A percentile compares a stretch with the other conserved stretches of the same genome.
Evolutionary conservation across 805 yeast genomes (phyloP).

Genomic region (Pichia phayaonensis): DNA sequence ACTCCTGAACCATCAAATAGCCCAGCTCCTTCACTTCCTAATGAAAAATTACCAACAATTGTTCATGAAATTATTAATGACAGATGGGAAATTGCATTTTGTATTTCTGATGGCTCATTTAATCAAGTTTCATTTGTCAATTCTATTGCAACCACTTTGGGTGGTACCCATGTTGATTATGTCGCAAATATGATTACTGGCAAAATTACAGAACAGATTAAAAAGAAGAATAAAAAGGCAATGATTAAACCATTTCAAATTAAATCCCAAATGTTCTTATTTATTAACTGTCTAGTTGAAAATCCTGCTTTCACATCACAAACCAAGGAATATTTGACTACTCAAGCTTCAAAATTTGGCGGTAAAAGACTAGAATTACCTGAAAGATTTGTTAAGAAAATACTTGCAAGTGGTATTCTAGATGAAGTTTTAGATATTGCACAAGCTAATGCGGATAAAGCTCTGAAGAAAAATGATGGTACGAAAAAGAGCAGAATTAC

Average conservation of each 20-base stretch:
- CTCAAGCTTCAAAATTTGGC: conserved; percentile 84
- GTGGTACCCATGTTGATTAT: conserved; percentile 91
- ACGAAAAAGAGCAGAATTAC: conserved; percentile 76
- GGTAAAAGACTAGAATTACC: conserved; percentile 68
- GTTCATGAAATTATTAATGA: conserved; percentile 76
- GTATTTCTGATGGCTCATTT: conserved; percentile 82
- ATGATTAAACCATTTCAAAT: conserved; percentile 84
- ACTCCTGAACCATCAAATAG: conserved; percentile 8
- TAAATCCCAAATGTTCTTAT: conserved; percentile 81
- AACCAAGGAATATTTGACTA: conserved; percentile 91
- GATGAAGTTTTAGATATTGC: conserved; percentile 78
- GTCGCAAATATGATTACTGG: conserved; percentile 77
- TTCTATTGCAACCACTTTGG: conserved; percentile 94
- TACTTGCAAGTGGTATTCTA: conserved; percentile 60
- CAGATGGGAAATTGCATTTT: conserved; percentile 95
- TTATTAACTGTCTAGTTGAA: conserved; percentile 85
- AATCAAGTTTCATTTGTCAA: conserved; percentile 96
- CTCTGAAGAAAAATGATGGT: conserved; percentile 85
- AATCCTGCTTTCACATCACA: conserved; percentile 98
- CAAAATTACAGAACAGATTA: conserved; percentile 65
- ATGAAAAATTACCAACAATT: conserved; percentile 44
- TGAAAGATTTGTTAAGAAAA: conserved; percentile 65
- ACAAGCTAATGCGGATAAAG: conserved; percentile 82
- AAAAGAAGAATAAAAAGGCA: conserved; percentile 55
- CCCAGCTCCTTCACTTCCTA: conserved; percentile 4